Conservation (phyloP, 73 alveolate genomes). For the Blepharisma japonicum region DNA sequence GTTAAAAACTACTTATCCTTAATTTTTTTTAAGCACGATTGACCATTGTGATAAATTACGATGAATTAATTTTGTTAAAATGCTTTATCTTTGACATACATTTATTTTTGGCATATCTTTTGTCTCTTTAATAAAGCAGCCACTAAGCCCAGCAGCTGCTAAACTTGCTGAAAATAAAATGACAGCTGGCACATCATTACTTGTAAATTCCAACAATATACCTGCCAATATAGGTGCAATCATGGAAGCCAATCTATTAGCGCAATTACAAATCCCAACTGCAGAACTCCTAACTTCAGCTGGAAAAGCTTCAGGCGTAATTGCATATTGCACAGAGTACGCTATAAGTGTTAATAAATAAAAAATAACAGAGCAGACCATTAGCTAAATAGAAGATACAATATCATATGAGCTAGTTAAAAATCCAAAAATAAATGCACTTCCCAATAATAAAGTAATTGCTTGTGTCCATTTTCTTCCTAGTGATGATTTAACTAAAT, state of each 20-base stretch:
- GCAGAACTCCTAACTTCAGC: slow-evolving; percentile 14
- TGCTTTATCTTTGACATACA: no score
- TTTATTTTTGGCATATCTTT: background rate
- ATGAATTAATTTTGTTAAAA: no score
- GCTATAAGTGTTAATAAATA: background rate
- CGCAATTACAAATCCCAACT: slow-evolving; percentile 27
- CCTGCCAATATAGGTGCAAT: background rate
- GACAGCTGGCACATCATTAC: background rate
- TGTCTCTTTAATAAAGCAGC: background rate
- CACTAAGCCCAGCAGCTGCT: background rate
- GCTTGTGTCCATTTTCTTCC: slow-evolving; percentile 30
- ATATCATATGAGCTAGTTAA: background rate
- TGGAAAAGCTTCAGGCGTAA: slow-evolving; percentile 23
- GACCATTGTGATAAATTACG: no score
- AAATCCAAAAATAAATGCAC: background rate
- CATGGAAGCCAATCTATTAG: slow-evolving; percentile 6
- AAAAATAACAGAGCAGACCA: background rate
- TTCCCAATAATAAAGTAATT: background rate
- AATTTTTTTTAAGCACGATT: no score
- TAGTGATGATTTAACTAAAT: background rate
- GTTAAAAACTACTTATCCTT: no score
- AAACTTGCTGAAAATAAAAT: background rate
- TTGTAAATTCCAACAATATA: background rate
- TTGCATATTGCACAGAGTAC: slow-evolving; percentile 30
- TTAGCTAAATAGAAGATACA: background rate